Conservation (phyloP, 2,329 filamentous ascomycete species). For the Rutstroemia sp. region DNA sequence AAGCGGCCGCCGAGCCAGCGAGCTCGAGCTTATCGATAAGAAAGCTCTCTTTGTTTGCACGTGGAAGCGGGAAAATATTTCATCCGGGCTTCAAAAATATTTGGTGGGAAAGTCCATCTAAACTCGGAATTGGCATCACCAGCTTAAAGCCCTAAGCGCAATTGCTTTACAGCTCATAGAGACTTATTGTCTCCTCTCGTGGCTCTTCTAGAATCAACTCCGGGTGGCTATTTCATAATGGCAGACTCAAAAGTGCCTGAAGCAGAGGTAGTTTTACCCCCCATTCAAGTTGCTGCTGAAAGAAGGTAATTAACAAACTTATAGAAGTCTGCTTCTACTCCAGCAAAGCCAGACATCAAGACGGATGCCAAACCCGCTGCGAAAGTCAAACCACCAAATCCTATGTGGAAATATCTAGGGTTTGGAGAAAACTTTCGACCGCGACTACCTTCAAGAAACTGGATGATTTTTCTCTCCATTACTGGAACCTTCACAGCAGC, state of each 20-base stretch:
- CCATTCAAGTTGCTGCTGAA: neutral
- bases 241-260: conserved; percentile 13
- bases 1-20: neutral
- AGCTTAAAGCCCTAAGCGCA: neutral
- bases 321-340: conserved; percentile 28
- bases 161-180: neutral
- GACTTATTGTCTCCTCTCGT: neutral
- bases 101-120: neutral
- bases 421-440: conserved; percentile 69
- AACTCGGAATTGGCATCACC: neutral
- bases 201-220: neutral
- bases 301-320: conserved; percentile 4
- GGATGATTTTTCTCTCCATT: conserved; percentile 88
- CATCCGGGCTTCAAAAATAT: neutral
- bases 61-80: neutral
- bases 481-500: conserved; percentile 71
- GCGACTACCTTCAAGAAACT: conserved; percentile 89
- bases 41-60: too few species aligned
- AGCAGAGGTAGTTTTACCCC: conserved; percentile 11
- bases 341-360: conserved; percentile 29
- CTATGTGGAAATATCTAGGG: conserved; percentile 71
- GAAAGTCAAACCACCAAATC: conserved; percentile 50
- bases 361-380: conserved; percentile 33
- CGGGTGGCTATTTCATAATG: neutral
- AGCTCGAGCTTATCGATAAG: conserved; percentile 7